phyloP scores from a whole-genome alignment of 2,329 filamentous ascomycete genomes.

The Escovopsis sp. region DNA sequence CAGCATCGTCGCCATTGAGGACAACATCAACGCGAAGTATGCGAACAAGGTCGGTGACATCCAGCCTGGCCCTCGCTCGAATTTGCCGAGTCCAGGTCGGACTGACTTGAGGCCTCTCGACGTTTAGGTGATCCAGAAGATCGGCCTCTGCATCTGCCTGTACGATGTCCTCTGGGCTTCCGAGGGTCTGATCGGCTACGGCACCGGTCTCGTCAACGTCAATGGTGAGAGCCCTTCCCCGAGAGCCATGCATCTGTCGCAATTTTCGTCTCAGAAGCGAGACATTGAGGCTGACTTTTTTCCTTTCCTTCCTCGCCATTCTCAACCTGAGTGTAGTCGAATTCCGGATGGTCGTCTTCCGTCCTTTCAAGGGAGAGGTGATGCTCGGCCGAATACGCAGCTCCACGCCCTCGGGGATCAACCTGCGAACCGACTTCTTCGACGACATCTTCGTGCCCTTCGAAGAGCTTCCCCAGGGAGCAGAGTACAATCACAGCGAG shows the following conservation, averaged over 20 bases:
- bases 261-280: neutral
- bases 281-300: conserved; percentile 4
- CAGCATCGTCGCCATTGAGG: conserved; percentile 74
- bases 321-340: conserved; percentile 44
- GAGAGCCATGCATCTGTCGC: neutral
- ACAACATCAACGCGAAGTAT: conserved; percentile 95
- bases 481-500: conserved; percentile 60
- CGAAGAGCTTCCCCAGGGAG: conserved; percentile 59
- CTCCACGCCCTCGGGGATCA: conserved; percentile 57
- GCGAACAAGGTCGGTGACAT: conserved; percentile 57
- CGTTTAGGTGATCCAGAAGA: conserved; percentile 67
- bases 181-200: conserved; percentile 87
- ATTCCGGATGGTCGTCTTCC: conserved; percentile 85
- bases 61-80: neutral
- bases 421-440: conserved; percentile 80
- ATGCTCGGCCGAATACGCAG: conserved; percentile 72
- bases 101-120: neutral
- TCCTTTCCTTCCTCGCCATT: too few relatives aligned
- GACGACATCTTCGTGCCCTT: conserved; percentile 76
- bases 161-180: conserved; percentile 83
- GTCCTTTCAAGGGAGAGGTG: conserved; percentile 91
- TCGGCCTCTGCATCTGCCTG: conserved; percentile 85
- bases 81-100: neutral
- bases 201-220: conserved; percentile 82
- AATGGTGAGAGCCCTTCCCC: conserved; percentile 51